A percentile compares a stretch with the other conserved stretches of the same genome.
These are phyloP conservation scores for Candida orba DNA, from an alignment of 805 yeast genomes.

Conservation along the genomic window DNA sequence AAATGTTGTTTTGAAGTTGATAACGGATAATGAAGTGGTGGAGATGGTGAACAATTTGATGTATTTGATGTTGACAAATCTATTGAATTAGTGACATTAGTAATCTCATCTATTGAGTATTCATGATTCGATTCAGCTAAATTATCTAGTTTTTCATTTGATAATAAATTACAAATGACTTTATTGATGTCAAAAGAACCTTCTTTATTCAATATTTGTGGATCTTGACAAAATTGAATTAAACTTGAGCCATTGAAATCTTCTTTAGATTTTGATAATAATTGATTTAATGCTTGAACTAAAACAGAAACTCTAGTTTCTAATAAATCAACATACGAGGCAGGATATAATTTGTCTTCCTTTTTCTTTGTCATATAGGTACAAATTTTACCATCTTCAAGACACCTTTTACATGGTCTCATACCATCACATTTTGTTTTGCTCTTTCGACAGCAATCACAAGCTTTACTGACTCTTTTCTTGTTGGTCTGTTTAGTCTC, in stretches of 20 bases:
- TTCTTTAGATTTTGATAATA: slow-evolving; percentile 17
- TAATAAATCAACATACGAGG: slow-evolving; percentile 40
- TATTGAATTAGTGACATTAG: slow-evolving; percentile 11
- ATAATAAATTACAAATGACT: slow-evolving; percentile 17
- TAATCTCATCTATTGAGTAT: slow-evolving; percentile 20
- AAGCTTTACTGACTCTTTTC: slow-evolving; percentile 34
- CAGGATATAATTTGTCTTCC: slow-evolving; percentile 37
- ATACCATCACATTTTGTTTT: slow-evolving; percentile 41
- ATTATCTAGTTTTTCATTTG: slow-evolving; percentile 19
- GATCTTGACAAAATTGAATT: slow-evolving; percentile 14
- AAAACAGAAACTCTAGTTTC: slow-evolving; percentile 44
- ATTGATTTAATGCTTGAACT: slow-evolving; percentile 31
- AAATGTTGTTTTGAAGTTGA: slow-evolving; percentile 12
- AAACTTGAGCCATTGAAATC: slow-evolving; percentile 6
- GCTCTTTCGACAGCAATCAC: slow-evolving; percentile 39
- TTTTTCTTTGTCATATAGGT: slow-evolving; percentile 48
- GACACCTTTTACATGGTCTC: slow-evolving; percentile 43
- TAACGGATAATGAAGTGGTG: slow-evolving; percentile 5
- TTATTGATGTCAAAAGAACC: slow-evolving; percentile 23
- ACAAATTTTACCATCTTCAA: slow-evolving; percentile 48
- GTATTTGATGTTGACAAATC: neutral
- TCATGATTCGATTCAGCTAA: slow-evolving; percentile 18
- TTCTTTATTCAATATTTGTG: slow-evolving; percentile 12
- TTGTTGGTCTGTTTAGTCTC: slow-evolving; percentile 10
- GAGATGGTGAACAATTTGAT: neutral